phyloP scores from a whole-genome alignment of 2,329 filamentous ascomycete genomes.

The Sordariomycetes sp. region DNA sequence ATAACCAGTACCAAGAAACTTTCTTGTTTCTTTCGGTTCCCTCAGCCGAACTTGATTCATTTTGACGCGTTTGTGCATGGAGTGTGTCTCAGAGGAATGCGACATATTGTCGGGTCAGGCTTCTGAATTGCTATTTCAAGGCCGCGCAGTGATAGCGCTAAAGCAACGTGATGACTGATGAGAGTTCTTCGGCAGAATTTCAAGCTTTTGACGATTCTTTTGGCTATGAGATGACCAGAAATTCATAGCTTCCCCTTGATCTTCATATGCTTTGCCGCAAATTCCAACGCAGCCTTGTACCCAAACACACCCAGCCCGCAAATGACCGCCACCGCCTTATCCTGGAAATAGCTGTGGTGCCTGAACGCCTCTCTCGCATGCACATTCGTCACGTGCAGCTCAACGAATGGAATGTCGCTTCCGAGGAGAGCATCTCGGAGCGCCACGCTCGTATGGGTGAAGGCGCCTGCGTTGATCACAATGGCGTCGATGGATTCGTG shows the following conservation, averaged over 20 bases:
- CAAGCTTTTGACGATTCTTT: too few species aligned
- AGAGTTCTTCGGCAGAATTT: too few species aligned
- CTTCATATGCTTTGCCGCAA: slow-evolving; percentile 36
- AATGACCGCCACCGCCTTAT: slow-evolving; percentile 68
- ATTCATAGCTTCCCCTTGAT: slow-evolving; percentile 16
- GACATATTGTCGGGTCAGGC: too few species aligned
- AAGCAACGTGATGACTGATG: too few species aligned
- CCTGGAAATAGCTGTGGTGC: slow-evolving; percentile 62
- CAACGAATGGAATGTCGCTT: slow-evolving; percentile 64
- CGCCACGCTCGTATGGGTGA: slow-evolving; percentile 69
- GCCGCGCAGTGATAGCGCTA: too few species aligned
- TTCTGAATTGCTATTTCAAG: too few species aligned
- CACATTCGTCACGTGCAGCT: slow-evolving; percentile 70
- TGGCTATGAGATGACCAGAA: too few species aligned
- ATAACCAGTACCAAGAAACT: too few species aligned
- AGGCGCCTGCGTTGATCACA: slow-evolving; percentile 67
- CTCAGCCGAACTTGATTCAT: too few species aligned
- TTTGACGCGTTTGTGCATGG: too few species aligned
- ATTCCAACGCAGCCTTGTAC: slow-evolving; percentile 52
- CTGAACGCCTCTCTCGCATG: slow-evolving; percentile 62
- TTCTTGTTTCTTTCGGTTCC: too few species aligned
- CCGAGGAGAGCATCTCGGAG: slow-evolving; percentile 65
- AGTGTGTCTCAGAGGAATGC: too few species aligned
- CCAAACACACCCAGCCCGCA: slow-evolving; percentile 58
- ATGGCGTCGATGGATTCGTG: slow-evolving; percentile 50